Conservation (phyloP, 108 stramenopile species). For the Nitzschia sp. region DNA sequence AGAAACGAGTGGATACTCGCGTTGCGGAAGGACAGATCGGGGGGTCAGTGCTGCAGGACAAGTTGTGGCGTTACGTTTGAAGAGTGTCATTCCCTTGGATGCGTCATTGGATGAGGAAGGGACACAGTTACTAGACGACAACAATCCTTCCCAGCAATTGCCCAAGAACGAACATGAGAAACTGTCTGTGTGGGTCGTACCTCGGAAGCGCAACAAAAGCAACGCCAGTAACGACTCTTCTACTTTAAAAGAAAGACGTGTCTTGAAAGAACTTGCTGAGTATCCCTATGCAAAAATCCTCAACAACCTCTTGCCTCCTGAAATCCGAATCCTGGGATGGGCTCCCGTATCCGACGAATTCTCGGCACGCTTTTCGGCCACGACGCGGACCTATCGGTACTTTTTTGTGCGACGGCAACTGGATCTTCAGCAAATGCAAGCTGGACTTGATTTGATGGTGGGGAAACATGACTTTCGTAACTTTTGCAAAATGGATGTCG, state of each 20-base stretch:
- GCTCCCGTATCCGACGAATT: slow-evolving; percentile 89
- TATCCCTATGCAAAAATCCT: slow-evolving; percentile 91
- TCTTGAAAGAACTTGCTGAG: slow-evolving; percentile 62
- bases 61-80: slow-evolving; percentile 85
- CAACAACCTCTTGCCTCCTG: slow-evolving; percentile 90
- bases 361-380: slow-evolving; percentile 91
- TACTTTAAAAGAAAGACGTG: slow-evolving; percentile 10
- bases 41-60: slow-evolving; percentile 97
- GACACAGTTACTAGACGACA: slow-evolving; percentile 33
- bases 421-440: slow-evolving; percentile 75
- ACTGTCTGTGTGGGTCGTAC: slow-evolving; percentile 51
- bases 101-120: slow-evolving; percentile 45
- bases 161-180: slow-evolving; percentile 66
- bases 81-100: slow-evolving; percentile 68
- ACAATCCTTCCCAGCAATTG: slow-evolving; percentile 22
- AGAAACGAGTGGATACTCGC: slow-evolving; percentile 71
- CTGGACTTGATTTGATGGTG: slow-evolving; percentile 69
- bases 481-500: slow-evolving; percentile 97
- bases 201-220: slow-evolving; percentile 37
- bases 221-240: not conserved
- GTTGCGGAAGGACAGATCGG: slow-evolving; percentile 96
- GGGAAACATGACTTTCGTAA: slow-evolving; percentile 98
- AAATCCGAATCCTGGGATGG: slow-evolving; percentile 96
- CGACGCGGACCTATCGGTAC: slow-evolving; percentile 91
- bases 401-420: slow-evolving; percentile 77